These are phyloP conservation scores for Polytrichum commune DNA, from an alignment of 225 moss, liverwort and hornwort species.

Conservation along the genomic window DNA sequence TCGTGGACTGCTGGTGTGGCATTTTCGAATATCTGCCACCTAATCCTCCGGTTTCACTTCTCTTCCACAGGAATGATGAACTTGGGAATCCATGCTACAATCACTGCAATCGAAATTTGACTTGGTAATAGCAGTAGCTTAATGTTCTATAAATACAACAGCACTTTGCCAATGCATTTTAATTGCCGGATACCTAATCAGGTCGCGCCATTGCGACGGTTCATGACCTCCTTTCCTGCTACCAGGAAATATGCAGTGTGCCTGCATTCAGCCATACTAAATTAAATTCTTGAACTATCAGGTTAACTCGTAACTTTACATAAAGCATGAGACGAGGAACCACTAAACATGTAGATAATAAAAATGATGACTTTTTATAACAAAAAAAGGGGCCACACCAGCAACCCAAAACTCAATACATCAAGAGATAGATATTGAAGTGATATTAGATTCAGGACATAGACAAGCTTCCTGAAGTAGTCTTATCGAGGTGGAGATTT, in stretches of 20 bases:
- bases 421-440: neutral
- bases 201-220: conserved; percentile 33
- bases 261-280: conserved; percentile 20
- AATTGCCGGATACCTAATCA: conserved; percentile 8
- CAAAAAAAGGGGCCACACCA: neutral
- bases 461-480: too few relatives aligned
- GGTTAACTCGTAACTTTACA: neutral
- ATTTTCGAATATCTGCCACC: too few relatives aligned
- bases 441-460: neutral
- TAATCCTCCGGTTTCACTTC: too few relatives aligned
- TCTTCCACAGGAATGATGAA: too few relatives aligned
- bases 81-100: too few relatives aligned
- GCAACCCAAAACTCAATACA: neutral
- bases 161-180: neutral
- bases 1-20: too few relatives aligned
- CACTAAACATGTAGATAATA: neutral
- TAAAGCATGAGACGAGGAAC: neutral
- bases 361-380: neutral
- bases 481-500: too few relatives aligned
- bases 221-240: conserved; percentile 72
- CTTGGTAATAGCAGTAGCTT: too few relatives aligned
- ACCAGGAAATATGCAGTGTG: conserved; percentile 82
- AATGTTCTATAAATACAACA: neutral
- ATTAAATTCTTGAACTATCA: neutral
- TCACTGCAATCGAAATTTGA: too few relatives aligned